Evolutionary conservation across 805 yeast genomes (phyloP), one percentile per base, ranked within the genome.

Genomic region (Metschnikowia lunata): DNA sequence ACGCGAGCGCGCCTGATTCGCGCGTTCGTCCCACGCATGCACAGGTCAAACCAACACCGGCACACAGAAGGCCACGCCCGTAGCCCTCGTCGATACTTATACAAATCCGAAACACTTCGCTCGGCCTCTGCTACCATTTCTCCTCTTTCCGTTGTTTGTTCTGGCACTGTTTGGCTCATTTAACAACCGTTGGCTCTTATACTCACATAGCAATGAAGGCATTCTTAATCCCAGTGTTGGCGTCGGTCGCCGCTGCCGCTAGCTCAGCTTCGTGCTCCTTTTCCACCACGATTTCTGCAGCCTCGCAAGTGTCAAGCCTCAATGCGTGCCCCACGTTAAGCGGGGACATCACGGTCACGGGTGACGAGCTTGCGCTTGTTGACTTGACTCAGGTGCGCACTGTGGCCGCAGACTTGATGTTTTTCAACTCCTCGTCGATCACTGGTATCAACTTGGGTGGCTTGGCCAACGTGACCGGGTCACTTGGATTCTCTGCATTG

Each of bases 311-410:
- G 30, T 46, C 60, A 30, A 53, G 49, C 40, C 56, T 71, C 42
- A 63, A 60, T 47, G 50, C 72, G 9, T 71, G 75, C 55, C 64
- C 69, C n/a, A 70, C 74, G 18, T 61, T 71, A 46, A 66, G 61
- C 26, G 75, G 75, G 40, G 54, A 57, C 39, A 66, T 71, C 43
- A 63, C 66, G 49, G 57, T 71, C 42, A 56, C 63, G 40, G 72
- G 71, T 32, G 64, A 64, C 49, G 63, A 54, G 23, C 42, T 67
- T 30, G 59, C 56, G 15, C 30, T 58, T 10, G 46, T 67, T 38
- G 66, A 64, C 45, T 64, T 67, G 51, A 51, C 61, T 35, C 31
- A 46, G 11, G 67, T 67, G 32, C 42, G 58, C 51, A 54, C 52
- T 43, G 52, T 68, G 28, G 47, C 45, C 30, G 73, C 68, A 26